Evolutionary conservation across 108 stramenopile genomes (phyloP), one percentile per base, ranked within the genome.

Genomic region (Seminavis robusta): DNA sequence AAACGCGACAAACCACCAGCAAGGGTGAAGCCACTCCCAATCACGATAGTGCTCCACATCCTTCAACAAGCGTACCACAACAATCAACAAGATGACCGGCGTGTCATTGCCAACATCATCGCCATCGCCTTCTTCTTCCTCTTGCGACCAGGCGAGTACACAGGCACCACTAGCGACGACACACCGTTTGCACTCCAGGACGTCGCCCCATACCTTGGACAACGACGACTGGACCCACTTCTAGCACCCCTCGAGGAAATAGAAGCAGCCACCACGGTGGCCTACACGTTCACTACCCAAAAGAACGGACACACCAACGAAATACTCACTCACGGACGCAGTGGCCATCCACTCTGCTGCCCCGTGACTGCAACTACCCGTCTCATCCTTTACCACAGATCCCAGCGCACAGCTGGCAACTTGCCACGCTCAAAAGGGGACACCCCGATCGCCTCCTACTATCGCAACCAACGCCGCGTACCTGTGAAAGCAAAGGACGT

Each of bases 21-120:
- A 3, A 52, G 73, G 4, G 62, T 76, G 40, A 74, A 78, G 17
- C 70, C 81, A 9, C 56, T 82, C 26, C 65, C 58, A 11, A 28
- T 66, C 9, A 33, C 29, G 2, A 3, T 56, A 2, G 4, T 56
- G 11, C 33, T 28, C 28, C 10, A 24, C 38, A 33, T 34, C 5
- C 48, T 25, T 2, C 19, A 10, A 2, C 28, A 17, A 26, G 42
- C 51, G n/a, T 16, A 20, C 30, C 2, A 7, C 41, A 23, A 7
- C 33, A 31, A 41, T 21, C 24, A 3, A 13, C 11, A 29, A 15
- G 19, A 9, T 1, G 32, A 32, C 29, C 36, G 39, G 0, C 71
- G 74, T 0, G 33, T 46, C 42, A 21, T 43, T 15, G 45, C 47
- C 0, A 56, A 65, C 47, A 47, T 57, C 47, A 56, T 56, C 2